A percentile compares a stretch with the other conserved stretches of the same genome.
phyloP scores from a whole-genome alignment of 352 stramenopile species.

The Pythium grandisporangium region DNA sequence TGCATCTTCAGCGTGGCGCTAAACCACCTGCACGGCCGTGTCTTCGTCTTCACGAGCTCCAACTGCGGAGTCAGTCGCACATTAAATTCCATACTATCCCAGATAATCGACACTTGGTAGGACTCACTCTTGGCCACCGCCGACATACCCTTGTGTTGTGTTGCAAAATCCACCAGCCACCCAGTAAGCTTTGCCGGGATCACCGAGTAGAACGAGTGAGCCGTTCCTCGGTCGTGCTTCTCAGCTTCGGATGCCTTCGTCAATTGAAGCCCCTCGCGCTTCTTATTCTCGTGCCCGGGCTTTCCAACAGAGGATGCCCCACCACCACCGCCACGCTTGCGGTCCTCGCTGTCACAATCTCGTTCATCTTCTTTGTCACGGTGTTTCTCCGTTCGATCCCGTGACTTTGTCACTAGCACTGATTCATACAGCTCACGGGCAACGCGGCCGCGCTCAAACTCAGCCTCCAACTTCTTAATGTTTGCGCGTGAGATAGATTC shows the following conservation, averaged over 20 bases:
- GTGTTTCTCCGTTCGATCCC: slow-evolving; percentile 7
- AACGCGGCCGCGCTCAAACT: slow-evolving; percentile 69
- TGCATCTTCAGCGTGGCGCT: slow-evolving; percentile 76
- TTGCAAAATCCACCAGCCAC: slow-evolving; percentile 31
- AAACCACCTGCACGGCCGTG: slow-evolving; percentile 61
- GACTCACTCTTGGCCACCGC: slow-evolving; percentile 22
- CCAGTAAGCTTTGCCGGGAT: slow-evolving; percentile 23
- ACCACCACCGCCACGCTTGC: neutral
- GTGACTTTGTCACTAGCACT: slow-evolving; percentile 38
- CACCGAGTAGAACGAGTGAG: slow-evolving; percentile 74
- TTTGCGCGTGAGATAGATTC: slow-evolving; percentile 60
- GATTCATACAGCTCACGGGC: slow-evolving; percentile 67
- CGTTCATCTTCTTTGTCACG: neutral
- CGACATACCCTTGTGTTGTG: slow-evolving; percentile 30
- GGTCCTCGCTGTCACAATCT: neutral
- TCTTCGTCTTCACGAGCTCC: slow-evolving; percentile 48
- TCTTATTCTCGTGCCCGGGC: too few species aligned
- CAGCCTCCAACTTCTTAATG: slow-evolving; percentile 65
- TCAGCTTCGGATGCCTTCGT: slow-evolving; percentile 26
- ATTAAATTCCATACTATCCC: slow-evolving; percentile 55
- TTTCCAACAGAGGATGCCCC: slow-evolving; percentile 2
- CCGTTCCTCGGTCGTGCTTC: slow-evolving; percentile 48
- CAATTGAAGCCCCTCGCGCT: too few species aligned
- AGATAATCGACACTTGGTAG: slow-evolving; percentile 59
- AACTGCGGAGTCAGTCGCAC: slow-evolving; percentile 41